These are phyloP conservation scores for Prinsepia uniflora DNA, from an alignment of 306 rosid genomes.

Conservation along the genomic window DNA sequence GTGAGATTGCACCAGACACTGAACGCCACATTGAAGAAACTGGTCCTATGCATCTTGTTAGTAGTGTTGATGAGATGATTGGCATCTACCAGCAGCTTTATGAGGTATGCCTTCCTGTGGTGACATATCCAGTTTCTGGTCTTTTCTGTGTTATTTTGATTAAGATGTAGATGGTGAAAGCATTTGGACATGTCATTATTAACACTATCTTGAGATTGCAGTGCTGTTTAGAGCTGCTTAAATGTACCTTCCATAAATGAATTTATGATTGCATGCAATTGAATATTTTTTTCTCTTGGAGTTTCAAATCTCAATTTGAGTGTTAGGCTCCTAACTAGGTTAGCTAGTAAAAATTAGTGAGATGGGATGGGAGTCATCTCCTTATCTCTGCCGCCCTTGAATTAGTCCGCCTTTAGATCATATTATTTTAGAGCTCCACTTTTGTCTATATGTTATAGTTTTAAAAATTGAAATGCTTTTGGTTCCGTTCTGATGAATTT, in stretches of 20 bases:
- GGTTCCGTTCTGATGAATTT: neutral
- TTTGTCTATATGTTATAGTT: neutral
- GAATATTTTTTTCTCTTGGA: neutral
- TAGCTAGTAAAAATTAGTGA: neutral
- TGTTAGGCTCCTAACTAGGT: neutral
- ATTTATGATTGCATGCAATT: neutral
- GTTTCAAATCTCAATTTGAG: neutral
- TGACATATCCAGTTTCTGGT: neutral
- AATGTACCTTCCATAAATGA: neutral
- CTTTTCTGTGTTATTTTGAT: neutral
- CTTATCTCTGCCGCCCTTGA: neutral
- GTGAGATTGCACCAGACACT: constrained; percentile 58
- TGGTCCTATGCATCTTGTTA: constrained; percentile 63
- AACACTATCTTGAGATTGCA: neutral
- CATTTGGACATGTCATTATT: neutral
- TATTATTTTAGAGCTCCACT: neutral
- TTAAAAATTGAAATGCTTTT: neutral
- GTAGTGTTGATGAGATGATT: constrained; percentile 81
- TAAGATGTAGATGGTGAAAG: neutral
- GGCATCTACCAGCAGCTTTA: constrained; percentile 57
- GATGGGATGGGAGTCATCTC: neutral
- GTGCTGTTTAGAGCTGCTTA: neutral
- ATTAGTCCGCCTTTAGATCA: neutral
- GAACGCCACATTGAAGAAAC: constrained; percentile 64
- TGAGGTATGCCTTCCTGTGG: constrained; percentile 47